A percentile compares a stretch with the other conserved stretches of the same genome.
Evolutionary conservation across 2,329 filamentous ascomycete genomes (phyloP).

Genomic region (Curvularia sp.): DNA sequence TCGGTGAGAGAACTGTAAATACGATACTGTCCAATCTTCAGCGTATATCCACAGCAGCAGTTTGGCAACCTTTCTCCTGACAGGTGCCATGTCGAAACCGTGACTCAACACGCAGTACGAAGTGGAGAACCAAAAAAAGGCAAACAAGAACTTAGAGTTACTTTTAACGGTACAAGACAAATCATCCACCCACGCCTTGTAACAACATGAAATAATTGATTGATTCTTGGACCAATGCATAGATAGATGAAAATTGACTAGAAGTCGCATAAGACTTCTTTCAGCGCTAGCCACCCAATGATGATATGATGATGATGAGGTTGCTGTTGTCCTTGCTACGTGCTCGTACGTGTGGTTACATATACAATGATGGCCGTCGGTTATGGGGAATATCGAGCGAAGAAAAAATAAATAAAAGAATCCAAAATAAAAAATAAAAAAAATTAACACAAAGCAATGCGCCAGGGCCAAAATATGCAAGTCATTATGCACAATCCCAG

Average conservation of each 20-base stretch:
- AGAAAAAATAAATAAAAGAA: conserved; percentile 5
- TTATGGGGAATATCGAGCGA: conserved; percentile 8
- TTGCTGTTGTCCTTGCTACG: background rate
- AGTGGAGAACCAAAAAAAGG: background rate
- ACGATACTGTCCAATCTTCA: background rate
- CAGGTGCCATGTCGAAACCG: background rate
- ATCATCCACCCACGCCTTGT: conserved; percentile 4
- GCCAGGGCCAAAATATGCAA: conserved; percentile 14
- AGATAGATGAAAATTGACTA: conserved; percentile 20
- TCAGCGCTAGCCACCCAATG: conserved; percentile 43
- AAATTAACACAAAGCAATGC: conserved; percentile 10
- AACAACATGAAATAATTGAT: background rate
- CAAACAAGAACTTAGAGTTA: background rate
- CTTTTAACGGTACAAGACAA: background rate
- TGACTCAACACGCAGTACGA: background rate
- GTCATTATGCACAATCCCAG: conserved; percentile 17
- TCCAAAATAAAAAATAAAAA: conserved; percentile 9
- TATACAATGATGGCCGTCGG: background rate
- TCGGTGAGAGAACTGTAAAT: conserved; percentile 8
- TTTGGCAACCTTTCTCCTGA: background rate
- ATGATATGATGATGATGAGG: conserved; percentile 29
- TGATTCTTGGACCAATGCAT: conserved; percentile 15
- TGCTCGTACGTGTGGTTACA: conserved; percentile 5
- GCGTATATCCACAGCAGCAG: background rate
- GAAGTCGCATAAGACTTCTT: conserved; percentile 26